Percentiles rank a stretch among this genome's conserved stretches.
Evolutionary conservation across 2,329 filamentous ascomycete genomes (phyloP).

Genomic region (Neurospora crassa): DNA sequence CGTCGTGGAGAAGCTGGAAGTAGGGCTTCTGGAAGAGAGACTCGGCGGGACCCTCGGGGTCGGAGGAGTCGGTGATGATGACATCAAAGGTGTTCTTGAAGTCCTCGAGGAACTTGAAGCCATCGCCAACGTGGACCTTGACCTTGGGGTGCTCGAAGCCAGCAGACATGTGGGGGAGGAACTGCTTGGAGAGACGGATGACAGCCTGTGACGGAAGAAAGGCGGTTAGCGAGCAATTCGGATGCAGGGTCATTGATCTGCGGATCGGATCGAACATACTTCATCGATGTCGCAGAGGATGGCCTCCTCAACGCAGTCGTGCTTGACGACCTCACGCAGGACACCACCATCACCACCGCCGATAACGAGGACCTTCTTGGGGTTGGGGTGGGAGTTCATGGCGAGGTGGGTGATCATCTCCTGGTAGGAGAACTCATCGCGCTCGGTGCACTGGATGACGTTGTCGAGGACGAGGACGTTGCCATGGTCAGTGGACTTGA

Average conservation of each 20-base stretch:
- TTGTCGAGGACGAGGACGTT: slow-evolving; percentile 96
- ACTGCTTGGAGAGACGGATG: slow-evolving; percentile 96
- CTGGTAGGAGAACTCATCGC: slow-evolving; percentile 98
- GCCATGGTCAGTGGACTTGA: slow-evolving; percentile 95
- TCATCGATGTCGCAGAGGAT: slow-evolving; percentile 98
- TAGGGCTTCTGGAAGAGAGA: slow-evolving; percentile 97
- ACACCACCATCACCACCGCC: slow-evolving; percentile 96
- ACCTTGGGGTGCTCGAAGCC: slow-evolving; percentile 92
- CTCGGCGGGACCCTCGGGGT: slow-evolving; percentile 94
- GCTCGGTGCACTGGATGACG: slow-evolving; percentile 97
- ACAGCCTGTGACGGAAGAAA: slow-evolving; percentile 52
- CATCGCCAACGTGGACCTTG: slow-evolving; percentile 87
- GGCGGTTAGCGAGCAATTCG: background rate
- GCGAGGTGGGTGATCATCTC: slow-evolving; percentile 99
- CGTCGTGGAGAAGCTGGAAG: slow-evolving; percentile 86
- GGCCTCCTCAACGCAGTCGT: slow-evolving; percentile 92
- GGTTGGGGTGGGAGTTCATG: slow-evolving; percentile 97
- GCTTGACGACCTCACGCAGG: slow-evolving; percentile 97
- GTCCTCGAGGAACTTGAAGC: slow-evolving; percentile 96
- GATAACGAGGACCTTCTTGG: slow-evolving; percentile 97
- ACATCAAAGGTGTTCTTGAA: slow-evolving; percentile 98
- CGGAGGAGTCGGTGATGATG: slow-evolving; percentile 98
- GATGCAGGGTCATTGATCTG: slow-evolving; percentile 40
- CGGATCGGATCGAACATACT: slow-evolving; percentile 32
- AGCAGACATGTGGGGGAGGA: slow-evolving; percentile 86